Conservation (phyloP, 768 basidiomycete species). For the Tulasnella sp. region DNA sequence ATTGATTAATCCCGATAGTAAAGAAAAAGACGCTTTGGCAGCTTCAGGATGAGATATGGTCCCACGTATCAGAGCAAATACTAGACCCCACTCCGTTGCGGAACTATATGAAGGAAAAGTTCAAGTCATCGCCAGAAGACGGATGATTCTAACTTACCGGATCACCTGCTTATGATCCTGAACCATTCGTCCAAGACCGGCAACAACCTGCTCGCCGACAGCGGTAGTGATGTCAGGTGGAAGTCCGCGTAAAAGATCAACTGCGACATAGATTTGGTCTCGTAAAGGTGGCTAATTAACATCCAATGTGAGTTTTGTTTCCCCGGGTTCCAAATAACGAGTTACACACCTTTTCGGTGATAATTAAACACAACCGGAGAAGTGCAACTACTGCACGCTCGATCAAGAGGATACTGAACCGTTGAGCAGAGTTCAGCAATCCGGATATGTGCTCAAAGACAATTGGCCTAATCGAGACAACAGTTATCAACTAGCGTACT, state of each 20-base stretch:
- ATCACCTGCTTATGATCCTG: conserved; percentile 62
- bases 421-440: conserved; percentile 57
- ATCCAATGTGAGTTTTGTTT: not conserved
- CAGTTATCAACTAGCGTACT: not conserved
- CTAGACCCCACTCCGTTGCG: conserved; percentile 90
- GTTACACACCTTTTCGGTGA: conserved; percentile 57
- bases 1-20: conserved; percentile 51
- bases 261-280: conserved; percentile 88
- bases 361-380: conserved; percentile 66
- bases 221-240: conserved; percentile 63
- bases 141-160: conserved; percentile 31
- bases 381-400: conserved; percentile 89
- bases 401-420: conserved; percentile 82
- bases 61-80: conserved; percentile 75
- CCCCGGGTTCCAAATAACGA: not conserved
- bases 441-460: conserved; percentile 87
- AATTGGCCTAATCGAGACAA: conserved; percentile 60
- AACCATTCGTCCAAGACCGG: conserved; percentile 69
- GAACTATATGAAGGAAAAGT: conserved; percentile 36
- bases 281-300: conserved; percentile 53
- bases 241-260: conserved; percentile 76
- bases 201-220: conserved; percentile 79
- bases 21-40: conserved; percentile 67
- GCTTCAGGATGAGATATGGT: conserved; percentile 81
- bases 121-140: not conserved